Conservation (phyloP, 2,329 filamentous ascomycete species). For the Penicillium sp. region DNA sequence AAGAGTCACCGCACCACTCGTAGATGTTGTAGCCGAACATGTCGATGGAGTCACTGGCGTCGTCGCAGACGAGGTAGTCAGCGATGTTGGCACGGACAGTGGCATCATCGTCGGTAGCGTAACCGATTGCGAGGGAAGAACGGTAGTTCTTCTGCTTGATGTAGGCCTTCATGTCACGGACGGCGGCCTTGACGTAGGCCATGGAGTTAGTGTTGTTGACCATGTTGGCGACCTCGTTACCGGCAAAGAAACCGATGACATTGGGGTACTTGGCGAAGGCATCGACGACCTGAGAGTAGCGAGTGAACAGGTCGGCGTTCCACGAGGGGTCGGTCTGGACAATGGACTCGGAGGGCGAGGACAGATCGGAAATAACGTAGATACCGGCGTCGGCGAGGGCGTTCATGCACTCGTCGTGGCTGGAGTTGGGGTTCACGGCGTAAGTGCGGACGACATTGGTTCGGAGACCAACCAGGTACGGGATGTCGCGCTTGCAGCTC, state of each 20-base stretch:
- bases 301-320: slow-evolving; percentile 72
- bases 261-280: slow-evolving; percentile 80
- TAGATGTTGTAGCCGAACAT: slow-evolving; percentile 99
- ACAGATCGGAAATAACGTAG: slow-evolving; percentile 90
- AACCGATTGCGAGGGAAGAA: slow-evolving; percentile 75
- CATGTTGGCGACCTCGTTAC: slow-evolving; percentile 90
- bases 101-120: slow-evolving; percentile 91
- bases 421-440: slow-evolving; percentile 73
- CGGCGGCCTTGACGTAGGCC: slow-evolving; percentile 92
- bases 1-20: slow-evolving; percentile 92
- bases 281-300: slow-evolving; percentile 84
- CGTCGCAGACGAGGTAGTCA: slow-evolving; percentile 91
- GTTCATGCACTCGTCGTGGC: slow-evolving; percentile 84
- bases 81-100: slow-evolving; percentile 78
- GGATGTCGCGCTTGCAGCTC: slow-evolving; percentile 80
- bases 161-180: slow-evolving; percentile 89
- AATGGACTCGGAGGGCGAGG: slow-evolving; percentile 78
- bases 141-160: slow-evolving; percentile 77
- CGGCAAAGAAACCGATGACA: slow-evolving; percentile 93
- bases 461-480: slow-evolving; percentile 70
- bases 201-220: slow-evolving; percentile 81
- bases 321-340: slow-evolving; percentile 75
- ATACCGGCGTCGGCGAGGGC: slow-evolving; percentile 80
- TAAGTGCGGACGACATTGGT: slow-evolving; percentile 97
- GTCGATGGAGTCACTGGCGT: slow-evolving; percentile 68